Evolutionary conservation across 1,284 basidiomycete species (phyloP).

Genomic region (Rhodofomes roseus): DNA sequence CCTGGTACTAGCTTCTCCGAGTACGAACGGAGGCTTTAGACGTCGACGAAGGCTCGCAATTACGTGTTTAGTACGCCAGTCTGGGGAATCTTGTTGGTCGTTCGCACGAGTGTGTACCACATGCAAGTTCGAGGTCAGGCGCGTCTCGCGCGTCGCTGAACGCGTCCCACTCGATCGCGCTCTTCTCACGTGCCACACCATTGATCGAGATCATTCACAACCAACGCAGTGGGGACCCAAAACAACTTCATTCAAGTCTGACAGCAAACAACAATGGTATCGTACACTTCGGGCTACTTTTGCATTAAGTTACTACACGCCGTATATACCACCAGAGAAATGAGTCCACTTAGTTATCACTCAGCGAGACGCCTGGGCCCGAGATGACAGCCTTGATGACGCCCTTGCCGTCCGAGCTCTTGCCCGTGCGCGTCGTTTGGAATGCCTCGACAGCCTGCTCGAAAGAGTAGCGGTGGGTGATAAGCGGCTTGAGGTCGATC

Average conservation of each 20-base stretch:
- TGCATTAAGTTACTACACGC: background rate
- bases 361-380: conserved; percentile 55
- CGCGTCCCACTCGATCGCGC: background rate
- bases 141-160: background rate
- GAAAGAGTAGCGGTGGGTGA: conserved; percentile 82
- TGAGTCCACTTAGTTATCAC: conserved; percentile 14
- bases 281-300: conserved; percentile 3
- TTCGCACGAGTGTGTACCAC: too few relatives aligned
- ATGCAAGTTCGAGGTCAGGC: too few relatives aligned
- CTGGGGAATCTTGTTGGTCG: too few relatives aligned
- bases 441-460: conserved; percentile 78
- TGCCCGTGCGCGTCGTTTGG: conserved; percentile 74
- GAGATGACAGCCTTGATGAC: conserved; percentile 78
- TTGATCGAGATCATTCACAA: too few relatives aligned
- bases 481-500: conserved; percentile 84
- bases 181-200: background rate
- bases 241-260: background rate
- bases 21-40: background rate
- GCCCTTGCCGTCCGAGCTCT: conserved; percentile 71
- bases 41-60: background rate
- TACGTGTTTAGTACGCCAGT: too few relatives aligned
- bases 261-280: background rate
- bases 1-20: too few relatives aligned
- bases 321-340: background rate
- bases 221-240: too few relatives aligned